Percentiles rank a stretch among this genome's conserved stretches.
Conservation (phyloP, 2,329 filamentous ascomycete genomes). For the Clarireedia monteithiana region DNA sequence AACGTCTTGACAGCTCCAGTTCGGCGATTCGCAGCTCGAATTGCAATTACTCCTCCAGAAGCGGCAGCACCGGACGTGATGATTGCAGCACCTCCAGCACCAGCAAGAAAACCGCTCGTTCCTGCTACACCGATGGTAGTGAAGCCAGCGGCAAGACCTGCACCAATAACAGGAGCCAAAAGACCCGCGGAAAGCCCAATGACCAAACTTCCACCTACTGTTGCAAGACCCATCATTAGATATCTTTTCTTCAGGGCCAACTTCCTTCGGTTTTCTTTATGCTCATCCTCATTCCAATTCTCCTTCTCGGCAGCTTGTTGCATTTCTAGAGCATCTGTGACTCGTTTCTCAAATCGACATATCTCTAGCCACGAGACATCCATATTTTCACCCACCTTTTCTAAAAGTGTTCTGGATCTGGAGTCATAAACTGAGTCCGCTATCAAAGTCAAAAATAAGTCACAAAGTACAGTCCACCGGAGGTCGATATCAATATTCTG, state of each 20-base stretch:
- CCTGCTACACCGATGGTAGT: constrained; percentile 90
- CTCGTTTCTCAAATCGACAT: constrained; percentile 91
- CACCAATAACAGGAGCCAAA: constrained; percentile 87
- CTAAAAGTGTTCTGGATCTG: constrained; percentile 75
- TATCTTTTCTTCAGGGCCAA: constrained; percentile 73
- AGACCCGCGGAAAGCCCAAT: constrained; percentile 92
- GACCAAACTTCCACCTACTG: constrained; percentile 87
- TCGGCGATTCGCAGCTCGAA: constrained; percentile 75
- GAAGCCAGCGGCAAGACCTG: constrained; percentile 87
- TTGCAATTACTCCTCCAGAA: constrained; percentile 79
- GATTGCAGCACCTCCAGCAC: constrained; percentile 84
- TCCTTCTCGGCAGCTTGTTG: constrained; percentile 90
- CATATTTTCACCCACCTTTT: constrained; percentile 72
- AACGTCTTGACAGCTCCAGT: constrained; percentile 93
- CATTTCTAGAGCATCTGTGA: constrained; percentile 96
- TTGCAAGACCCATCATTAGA: constrained; percentile 93
- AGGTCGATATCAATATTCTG: constrained; percentile 91
- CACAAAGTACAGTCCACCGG: constrained; percentile 93
- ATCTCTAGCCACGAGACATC: constrained; percentile 87
- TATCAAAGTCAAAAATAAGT: constrained; percentile 90
- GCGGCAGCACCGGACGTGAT: constrained; percentile 86
- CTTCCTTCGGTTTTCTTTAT: constrained; percentile 82
- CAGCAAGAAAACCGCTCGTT: constrained; percentile 81
- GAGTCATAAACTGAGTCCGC: constrained; percentile 92
- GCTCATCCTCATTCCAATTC: constrained; percentile 95